Percentiles rank a stretch among this genome's conserved stretches.
Evolutionary conservation across 176 grass and related monocot genomes (phyloP).

Genomic region (Panicum miliaceum): DNA sequence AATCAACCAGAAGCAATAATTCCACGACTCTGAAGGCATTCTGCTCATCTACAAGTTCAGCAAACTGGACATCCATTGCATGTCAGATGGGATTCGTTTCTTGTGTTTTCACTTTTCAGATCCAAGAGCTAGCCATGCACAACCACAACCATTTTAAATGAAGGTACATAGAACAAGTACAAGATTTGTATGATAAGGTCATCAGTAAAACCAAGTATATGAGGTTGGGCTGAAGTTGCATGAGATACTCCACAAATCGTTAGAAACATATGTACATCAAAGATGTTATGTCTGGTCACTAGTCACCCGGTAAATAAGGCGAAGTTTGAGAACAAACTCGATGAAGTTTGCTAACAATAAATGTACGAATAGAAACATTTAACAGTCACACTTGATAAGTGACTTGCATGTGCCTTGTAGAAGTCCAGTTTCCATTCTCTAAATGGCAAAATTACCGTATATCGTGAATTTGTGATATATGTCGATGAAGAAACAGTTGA

Average conservation of each 20-base stretch:
- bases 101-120: neutral
- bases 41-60: neutral
- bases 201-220: neutral
- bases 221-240: conserved; percentile 13
- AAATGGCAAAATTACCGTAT: conserved; percentile 39
- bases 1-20: neutral
- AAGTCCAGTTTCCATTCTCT: conserved; percentile 12
- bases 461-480: conserved; percentile 46
- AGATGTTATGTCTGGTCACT: too few relatives aligned
- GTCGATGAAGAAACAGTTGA: conserved; percentile 41
- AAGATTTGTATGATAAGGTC: neutral
- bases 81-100: neutral
- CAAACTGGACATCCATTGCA: conserved; percentile 14
- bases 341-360: neutral
- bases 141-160: neutral
- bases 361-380: neutral
- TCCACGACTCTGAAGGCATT: neutral
- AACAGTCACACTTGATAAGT: neutral
- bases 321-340: neutral
- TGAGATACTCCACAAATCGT: conserved; percentile 16
- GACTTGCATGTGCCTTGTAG: neutral
- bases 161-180: neutral
- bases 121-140: neutral
- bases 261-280: conserved; percentile 11
- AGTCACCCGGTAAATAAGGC: neutral